These are phyloP conservation scores for Trichaptum fuscoviolaceum DNA, from an alignment of 768 basidiomycete species.

Conservation along the genomic window DNA sequence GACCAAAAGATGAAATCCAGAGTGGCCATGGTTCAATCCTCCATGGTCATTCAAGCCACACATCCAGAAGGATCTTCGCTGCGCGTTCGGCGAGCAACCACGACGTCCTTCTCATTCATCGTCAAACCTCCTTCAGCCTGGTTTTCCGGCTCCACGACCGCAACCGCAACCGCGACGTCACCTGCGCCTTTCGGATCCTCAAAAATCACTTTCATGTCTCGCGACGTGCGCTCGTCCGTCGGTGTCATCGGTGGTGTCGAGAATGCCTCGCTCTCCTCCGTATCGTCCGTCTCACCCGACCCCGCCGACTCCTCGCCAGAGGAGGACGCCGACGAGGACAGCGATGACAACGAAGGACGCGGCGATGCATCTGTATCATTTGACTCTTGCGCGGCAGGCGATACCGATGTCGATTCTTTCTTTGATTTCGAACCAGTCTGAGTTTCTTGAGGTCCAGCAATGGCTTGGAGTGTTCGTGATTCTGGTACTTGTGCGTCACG, in stretches of 20 bases:
- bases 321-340: neutral
- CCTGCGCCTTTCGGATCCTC: no score
- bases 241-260: neutral
- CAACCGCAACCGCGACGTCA: neutral
- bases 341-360: neutral
- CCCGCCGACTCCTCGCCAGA: neutral
- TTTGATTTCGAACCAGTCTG: neutral
- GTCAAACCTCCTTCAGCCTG: neutral
- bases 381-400: no score
- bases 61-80: neutral
- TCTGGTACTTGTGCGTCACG: neutral
- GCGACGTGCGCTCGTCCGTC: neutral
- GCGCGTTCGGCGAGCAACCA: neutral
- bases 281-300: neutral
- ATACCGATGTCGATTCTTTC: neutral
- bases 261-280: neutral
- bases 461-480: no score
- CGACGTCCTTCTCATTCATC: neutral
- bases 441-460: no score
- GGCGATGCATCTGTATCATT: neutral
- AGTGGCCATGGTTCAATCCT: no score
- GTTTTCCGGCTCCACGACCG: neutral
- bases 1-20: no score
- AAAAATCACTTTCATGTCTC: neutral
- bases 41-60: no score